These are phyloP conservation scores for Nissolia schottii DNA, from an alignment of 306 rosid species.

Conservation along the genomic window DNA sequence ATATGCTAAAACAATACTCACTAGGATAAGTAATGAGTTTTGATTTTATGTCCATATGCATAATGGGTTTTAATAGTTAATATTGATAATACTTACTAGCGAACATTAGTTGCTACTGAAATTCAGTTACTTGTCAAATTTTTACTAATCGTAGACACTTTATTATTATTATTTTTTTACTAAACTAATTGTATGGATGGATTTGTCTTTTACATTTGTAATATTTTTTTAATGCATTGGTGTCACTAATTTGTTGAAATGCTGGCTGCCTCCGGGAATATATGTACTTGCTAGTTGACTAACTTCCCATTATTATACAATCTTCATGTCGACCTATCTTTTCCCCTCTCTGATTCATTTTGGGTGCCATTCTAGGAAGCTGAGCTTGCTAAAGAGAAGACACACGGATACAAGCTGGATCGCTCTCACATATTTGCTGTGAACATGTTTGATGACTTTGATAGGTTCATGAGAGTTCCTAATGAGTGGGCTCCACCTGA, in stretches of 20 bases:
- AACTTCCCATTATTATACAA: not conserved
- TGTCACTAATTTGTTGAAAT: not conserved
- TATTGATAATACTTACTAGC: not conserved
- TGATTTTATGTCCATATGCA: not conserved
- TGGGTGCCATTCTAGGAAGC: constrained; percentile 58
- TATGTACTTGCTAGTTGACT: not conserved
- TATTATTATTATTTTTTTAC: no score
- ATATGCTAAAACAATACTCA: not conserved
- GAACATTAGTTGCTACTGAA: not conserved
- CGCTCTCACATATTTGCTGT: constrained; percentile 69
- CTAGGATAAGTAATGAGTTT: not conserved
- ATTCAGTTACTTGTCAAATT: not conserved
- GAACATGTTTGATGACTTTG: constrained; percentile 80
- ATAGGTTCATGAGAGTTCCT: constrained; percentile 75
- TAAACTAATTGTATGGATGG: no score
- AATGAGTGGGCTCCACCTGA: constrained; percentile 91
- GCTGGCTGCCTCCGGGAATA: not conserved
- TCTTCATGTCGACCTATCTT: not conserved
- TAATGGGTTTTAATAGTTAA: not conserved
- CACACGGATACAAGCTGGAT: constrained; percentile 86
- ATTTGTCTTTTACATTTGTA: no score
- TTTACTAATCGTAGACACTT: no score
- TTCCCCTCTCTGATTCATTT: not conserved
- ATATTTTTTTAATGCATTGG: no score
- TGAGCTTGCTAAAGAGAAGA: constrained; percentile 84